These are phyloP conservation scores for Lasiodiplodia gonubiensis DNA, from an alignment of 2,329 filamentous ascomycete genomes.

Conservation along the genomic window DNA sequence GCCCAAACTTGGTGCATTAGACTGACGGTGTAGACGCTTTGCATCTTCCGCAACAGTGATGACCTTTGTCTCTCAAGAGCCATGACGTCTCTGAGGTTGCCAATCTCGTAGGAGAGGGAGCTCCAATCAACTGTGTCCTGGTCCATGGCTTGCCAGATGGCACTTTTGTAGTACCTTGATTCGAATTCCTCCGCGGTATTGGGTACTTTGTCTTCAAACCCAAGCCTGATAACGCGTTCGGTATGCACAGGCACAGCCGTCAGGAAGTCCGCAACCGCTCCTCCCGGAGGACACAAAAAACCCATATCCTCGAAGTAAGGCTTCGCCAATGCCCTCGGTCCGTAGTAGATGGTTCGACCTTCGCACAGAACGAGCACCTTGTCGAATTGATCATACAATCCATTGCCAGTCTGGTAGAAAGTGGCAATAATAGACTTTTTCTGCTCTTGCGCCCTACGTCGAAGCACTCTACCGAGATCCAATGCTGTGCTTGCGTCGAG, in stretches of 20 bases:
- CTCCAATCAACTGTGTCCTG: too few relatives aligned
- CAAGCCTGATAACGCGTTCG: background rate
- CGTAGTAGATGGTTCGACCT: constrained; percentile 78
- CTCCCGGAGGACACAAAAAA: constrained; percentile 64
- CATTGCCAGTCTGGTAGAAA: constrained; percentile 52
- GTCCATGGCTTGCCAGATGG: too few relatives aligned
- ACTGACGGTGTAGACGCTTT: constrained; percentile 35
- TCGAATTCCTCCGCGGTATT: constrained; percentile 54
- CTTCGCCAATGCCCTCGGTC: constrained; percentile 64
- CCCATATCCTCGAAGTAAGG: constrained; percentile 72
- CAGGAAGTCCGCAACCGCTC: background rate
- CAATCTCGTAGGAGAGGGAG: too few relatives aligned
- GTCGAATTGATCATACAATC: constrained; percentile 70
- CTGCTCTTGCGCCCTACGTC: too few relatives aligned
- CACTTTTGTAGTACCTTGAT: constrained; percentile 29
- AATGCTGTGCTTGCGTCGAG: too few relatives aligned
- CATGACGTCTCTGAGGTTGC: too few relatives aligned
- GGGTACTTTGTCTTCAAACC: constrained; percentile 39
- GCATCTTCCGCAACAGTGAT: too few relatives aligned
- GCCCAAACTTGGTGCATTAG: too few relatives aligned
- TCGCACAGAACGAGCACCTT: constrained; percentile 77
- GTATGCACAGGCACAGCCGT: background rate
- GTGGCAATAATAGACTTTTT: too few relatives aligned
- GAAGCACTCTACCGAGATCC: too few relatives aligned
- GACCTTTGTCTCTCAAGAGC: too few relatives aligned